A percentile compares a stretch with the other conserved stretches of the same genome.
Conservation (phyloP, 108 stramenopile genomes). For the Nannochloropsis salina region DNA sequence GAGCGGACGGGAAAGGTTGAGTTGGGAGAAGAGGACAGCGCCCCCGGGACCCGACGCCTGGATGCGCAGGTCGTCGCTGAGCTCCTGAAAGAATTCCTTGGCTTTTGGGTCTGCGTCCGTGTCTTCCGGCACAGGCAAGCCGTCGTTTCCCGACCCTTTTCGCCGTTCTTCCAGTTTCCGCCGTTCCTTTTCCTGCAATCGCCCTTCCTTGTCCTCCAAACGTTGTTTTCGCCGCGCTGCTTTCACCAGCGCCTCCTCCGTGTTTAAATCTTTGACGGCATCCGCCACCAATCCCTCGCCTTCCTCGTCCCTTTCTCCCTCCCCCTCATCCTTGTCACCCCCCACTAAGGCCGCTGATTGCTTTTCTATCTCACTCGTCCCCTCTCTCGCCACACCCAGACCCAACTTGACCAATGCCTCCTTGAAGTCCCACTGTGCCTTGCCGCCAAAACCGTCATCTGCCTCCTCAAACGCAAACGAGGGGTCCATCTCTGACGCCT, state of each 20-base stretch:
- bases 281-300: slow-evolving; percentile 15
- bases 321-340: slow-evolving; percentile 29
- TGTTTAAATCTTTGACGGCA: neutral
- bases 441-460: slow-evolving; percentile 24
- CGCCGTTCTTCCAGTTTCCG: slow-evolving; percentile 24
- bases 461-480: slow-evolving; percentile 35
- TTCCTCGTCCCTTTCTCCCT: slow-evolving; percentile 30
- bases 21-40: slow-evolving; percentile 71
- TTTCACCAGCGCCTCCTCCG: neutral
- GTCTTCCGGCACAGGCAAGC: neutral
- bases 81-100: neutral
- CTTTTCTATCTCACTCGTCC: neutral
- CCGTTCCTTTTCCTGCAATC: slow-evolving; percentile 28
- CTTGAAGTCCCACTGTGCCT: slow-evolving; percentile 18
- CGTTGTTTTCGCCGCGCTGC: neutral
- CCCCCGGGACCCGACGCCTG: slow-evolving; percentile 13
- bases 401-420: neutral
- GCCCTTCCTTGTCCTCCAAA: slow-evolving; percentile 30
- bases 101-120: neutral
- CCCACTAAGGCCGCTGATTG: neutral
- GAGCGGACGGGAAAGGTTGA: slow-evolving; percentile 84
- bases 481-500: slow-evolving; percentile 31
- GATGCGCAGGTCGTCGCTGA: neutral
- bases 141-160: neutral
- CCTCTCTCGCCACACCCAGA: neutral